A percentile compares a stretch with the other conserved stretches of the same genome.
Evolutionary conservation across 192 early-diverging fungal genomes (phyloP).

Genomic region (Coemansia sp.): DNA sequence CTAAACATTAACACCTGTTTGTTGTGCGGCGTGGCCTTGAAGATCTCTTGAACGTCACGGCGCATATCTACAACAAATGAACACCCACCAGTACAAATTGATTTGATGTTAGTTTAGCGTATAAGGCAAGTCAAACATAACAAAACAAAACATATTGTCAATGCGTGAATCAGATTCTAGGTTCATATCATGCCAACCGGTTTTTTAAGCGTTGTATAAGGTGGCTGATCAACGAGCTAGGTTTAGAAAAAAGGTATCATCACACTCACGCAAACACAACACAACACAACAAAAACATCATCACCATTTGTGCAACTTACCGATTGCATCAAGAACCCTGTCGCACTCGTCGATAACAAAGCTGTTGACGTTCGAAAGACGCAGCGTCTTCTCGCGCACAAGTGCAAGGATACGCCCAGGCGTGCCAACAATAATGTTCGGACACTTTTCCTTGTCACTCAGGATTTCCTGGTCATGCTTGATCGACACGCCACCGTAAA

Average conservation of each 20-base stretch:
- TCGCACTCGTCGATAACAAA: slow-evolving; percentile 99
- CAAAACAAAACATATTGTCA: not conserved
- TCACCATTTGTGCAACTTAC: slow-evolving; percentile 59
- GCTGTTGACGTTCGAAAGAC: slow-evolving; percentile 84
- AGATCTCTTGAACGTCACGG: slow-evolving; percentile 95
- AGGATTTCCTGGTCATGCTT: slow-evolving; percentile 81
- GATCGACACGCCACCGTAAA: slow-evolving; percentile 86
- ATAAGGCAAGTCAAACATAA: too few species aligned
- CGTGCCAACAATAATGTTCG: slow-evolving; percentile 96
- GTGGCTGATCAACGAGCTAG: slow-evolving; percentile 72
- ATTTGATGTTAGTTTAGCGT: too few species aligned
- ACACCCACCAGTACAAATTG: too few species aligned
- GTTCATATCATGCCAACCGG: slow-evolving; percentile 33
- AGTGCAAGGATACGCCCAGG: slow-evolving; percentile 91
- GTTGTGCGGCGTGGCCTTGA: slow-evolving; percentile 88
- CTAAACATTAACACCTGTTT: slow-evolving; percentile 99
- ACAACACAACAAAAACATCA: slow-evolving; percentile 1
- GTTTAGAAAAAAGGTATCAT: slow-evolving; percentile 68
- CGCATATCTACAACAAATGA: slow-evolving; percentile 80
- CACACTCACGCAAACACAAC: slow-evolving; percentile 23
- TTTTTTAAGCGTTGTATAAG: slow-evolving; percentile 36
- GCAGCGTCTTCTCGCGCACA: slow-evolving; percentile 81
- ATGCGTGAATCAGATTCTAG: slow-evolving; percentile 10
- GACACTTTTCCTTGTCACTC: slow-evolving; percentile 80
- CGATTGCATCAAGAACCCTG: slow-evolving; percentile 91